Evolutionary conservation across 2,329 filamentous ascomycete genomes (phyloP), one percentile per base, ranked within the genome.

Genomic region (Helminthosporium solani): DNA sequence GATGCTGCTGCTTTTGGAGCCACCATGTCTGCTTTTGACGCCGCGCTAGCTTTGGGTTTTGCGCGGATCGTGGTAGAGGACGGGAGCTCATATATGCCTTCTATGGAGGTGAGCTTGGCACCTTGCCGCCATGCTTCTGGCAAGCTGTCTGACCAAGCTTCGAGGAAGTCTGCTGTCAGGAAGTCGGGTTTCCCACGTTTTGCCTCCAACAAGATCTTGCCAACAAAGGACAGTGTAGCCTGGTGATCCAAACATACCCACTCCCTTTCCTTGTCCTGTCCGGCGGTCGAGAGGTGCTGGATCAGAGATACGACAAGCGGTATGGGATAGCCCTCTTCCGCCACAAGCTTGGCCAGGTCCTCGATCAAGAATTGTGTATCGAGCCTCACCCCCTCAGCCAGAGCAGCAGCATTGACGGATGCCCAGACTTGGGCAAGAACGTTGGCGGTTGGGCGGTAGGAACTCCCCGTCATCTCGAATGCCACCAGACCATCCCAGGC

Each of bases 401-500:
- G 52, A 11, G 74, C 68, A 31, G 68, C 67, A 7, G 68, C 63
- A 30, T 74, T 58, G 28, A 77, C 70, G 6, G 68, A 63, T 20
- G 64, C 61, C 80, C 80, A 83, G 16, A 77, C 71, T 46, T 73
- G 66, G 14, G 76, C 56, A 34, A 76, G 73, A 28, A 72, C 71
- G 16, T 62, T 66, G n/a, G 73, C 71, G 39, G 77, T 77, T 2
- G 80, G 80, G 12, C 72, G 66, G 59, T 73, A 76, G 30, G 70
- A 74, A 45, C 54, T 40, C 33, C 49, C 65, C 2, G 60, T 57
- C 48, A 69, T 59, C 47, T 81, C 75, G 63, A 83, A 83, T 23
- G 76, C 80, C 55, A 77, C 74, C 11, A 82, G 53, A 33, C 77
- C 71, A 30, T 56, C 60, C 78, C 79, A 83, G 2, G 64, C 77